Evolutionary conservation across 208 protist species (phyloP).

Genomic region (Crithidia bombi): DNA sequence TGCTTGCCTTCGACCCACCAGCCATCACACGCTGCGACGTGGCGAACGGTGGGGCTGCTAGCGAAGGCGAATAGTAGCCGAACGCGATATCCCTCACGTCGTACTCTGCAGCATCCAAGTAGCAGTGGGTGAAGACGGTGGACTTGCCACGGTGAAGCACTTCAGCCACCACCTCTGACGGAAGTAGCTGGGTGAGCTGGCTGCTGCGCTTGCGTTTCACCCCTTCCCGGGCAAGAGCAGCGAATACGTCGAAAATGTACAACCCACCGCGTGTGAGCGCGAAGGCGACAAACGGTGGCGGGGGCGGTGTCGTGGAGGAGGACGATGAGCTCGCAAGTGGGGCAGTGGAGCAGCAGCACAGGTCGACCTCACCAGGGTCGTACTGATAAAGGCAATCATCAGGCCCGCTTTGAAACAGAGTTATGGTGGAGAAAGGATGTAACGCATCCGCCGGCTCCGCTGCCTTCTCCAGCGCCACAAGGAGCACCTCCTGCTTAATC

Average conservation of each 20-base stretch:
- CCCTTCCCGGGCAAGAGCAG: conserved; percentile 43
- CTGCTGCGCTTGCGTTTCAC: conserved; percentile 25
- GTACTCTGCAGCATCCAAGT: conserved; percentile 68
- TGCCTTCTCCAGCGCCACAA: conserved; percentile 52
- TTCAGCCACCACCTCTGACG: conserved; percentile 24
- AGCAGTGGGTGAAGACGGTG: conserved; percentile 35
- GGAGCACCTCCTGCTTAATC: conserved; percentile 73
- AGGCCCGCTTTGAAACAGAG: conserved; percentile 64
- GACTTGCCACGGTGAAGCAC: conserved; percentile 4
- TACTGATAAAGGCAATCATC: conserved; percentile 71
- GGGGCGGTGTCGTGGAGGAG: background rate
- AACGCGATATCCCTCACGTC: conserved; percentile 77
- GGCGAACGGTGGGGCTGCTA: background rate
- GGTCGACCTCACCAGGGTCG: conserved; percentile 47
- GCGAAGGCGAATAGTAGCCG: conserved; percentile 3
- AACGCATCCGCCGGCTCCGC: background rate
- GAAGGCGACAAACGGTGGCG: conserved; percentile 68
- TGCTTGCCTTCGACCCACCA: background rate
- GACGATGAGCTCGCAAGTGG: background rate
- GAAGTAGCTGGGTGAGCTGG: conserved; percentile 26
- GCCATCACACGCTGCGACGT: background rate
- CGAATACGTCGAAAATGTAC: conserved; percentile 65
- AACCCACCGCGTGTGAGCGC: conserved; percentile 61
- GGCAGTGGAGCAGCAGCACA: conserved; percentile 51
- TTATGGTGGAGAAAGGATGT: conserved; percentile 43